phyloP scores from a whole-genome alignment of 129 eudicot species.

The Lonicera japonica region DNA sequence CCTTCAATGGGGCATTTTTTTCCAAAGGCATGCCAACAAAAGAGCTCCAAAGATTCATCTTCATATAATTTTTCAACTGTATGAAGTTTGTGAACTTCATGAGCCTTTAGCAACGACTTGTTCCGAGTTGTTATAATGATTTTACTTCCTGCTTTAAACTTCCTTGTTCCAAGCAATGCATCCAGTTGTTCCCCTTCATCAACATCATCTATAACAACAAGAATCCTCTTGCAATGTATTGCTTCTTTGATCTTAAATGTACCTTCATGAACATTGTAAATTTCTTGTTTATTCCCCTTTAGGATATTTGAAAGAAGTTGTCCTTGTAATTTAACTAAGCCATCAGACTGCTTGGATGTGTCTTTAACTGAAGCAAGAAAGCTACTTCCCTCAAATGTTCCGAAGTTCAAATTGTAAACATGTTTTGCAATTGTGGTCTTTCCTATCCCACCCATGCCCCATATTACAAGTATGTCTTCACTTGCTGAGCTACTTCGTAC shows the following conservation, averaged over 20 bases:
- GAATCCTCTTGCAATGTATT: neutral
- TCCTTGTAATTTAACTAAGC: slow-evolving; percentile 13
- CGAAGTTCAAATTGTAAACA: neutral
- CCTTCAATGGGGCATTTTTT: neutral
- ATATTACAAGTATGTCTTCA: neutral
- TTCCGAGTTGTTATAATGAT: slow-evolving; percentile 26
- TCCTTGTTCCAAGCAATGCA: slow-evolving; percentile 18
- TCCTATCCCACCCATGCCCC: slow-evolving; percentile 11
- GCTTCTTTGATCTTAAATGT: slow-evolving; percentile 5
- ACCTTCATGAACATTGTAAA: slow-evolving; percentile 11
- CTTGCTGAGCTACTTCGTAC: slow-evolving; percentile 8
- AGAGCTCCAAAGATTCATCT: slow-evolving; percentile 24
- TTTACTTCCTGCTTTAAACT: slow-evolving; percentile 24
- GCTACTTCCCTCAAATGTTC: neutral
- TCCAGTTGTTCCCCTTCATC: slow-evolving; percentile 8
- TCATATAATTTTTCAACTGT: slow-evolving; percentile 6
- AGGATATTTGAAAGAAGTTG: too few relatives aligned
- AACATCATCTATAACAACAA: slow-evolving; percentile 36
- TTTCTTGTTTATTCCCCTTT: too few relatives aligned
- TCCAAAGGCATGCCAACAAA: slow-evolving; percentile 36
- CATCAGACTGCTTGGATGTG: neutral
- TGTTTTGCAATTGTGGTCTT: slow-evolving; percentile 14
- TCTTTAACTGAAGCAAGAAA: slow-evolving; percentile 10
- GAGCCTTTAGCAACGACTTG: slow-evolving; percentile 3
- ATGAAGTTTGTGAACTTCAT: slow-evolving; percentile 2